phyloP scores from a whole-genome alignment of 2,329 filamentous ascomycete species.

The Helminthosporium solani region DNA sequence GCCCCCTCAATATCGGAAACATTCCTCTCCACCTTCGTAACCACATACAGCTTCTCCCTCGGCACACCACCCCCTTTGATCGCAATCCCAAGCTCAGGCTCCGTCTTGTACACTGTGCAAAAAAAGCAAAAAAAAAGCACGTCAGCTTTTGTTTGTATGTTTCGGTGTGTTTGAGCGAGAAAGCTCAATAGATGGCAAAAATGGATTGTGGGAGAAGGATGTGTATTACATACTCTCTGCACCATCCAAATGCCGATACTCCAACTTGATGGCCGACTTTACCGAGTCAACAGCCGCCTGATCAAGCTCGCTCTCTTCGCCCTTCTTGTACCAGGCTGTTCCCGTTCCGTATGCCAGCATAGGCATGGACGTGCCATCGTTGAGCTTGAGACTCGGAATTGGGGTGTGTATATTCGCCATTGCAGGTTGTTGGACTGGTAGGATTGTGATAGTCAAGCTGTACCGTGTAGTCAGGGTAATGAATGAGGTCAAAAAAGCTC shows the following conservation, averaged over 20 bases:
- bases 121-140: too few species aligned
- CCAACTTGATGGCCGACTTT: slow-evolving; percentile 66
- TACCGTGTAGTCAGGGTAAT: too few species aligned
- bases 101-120: slow-evolving; percentile 51
- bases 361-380: slow-evolving; percentile 72
- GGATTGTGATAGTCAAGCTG: too few species aligned
- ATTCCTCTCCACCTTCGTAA: slow-evolving; percentile 58
- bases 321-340: slow-evolving; percentile 63
- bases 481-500: background rate
- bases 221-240: slow-evolving; percentile 59
- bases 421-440: slow-evolving; percentile 1
- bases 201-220: too few species aligned
- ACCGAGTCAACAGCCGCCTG: slow-evolving; percentile 56
- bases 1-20: slow-evolving; percentile 58
- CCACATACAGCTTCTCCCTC: slow-evolving; percentile 52
- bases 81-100: slow-evolving; percentile 51
- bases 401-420: slow-evolving; percentile 48
- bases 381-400: slow-evolving; percentile 66
- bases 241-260: slow-evolving; percentile 72
- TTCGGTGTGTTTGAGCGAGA: too few species aligned
- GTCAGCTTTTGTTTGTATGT: too few species aligned
- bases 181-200: too few species aligned
- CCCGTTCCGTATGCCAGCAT: slow-evolving; percentile 72
- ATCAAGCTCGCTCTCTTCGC: slow-evolving; percentile 55
- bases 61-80: slow-evolving; percentile 49